phyloP scores from a whole-genome alignment of 1,139 yeast species.

The Diutina catenulata region DNA sequence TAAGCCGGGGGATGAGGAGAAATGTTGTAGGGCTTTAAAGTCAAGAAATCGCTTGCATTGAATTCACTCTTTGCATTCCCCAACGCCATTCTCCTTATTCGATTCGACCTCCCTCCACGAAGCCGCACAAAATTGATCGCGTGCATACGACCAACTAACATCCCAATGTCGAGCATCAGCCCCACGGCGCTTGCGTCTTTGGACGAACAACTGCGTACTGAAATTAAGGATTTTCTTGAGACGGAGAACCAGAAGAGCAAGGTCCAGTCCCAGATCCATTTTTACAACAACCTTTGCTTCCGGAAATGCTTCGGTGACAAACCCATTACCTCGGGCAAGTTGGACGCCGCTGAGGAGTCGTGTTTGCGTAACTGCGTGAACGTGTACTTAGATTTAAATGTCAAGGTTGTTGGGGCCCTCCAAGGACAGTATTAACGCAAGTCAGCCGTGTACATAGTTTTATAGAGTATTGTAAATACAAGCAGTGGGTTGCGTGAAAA shows the following conservation, averaged over 20 bases:
- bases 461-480: neutral
- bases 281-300: slow-evolving; percentile 84
- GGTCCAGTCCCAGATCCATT: slow-evolving; percentile 77
- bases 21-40: too few relatives aligned
- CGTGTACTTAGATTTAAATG: slow-evolving; percentile 79
- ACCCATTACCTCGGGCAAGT: slow-evolving; percentile 37
- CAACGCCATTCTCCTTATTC: too few relatives aligned
- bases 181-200: slow-evolving; percentile 50
- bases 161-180: slow-evolving; percentile 46
- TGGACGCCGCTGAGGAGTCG: slow-evolving; percentile 49
- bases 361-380: slow-evolving; percentile 77
- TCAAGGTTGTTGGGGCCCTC: slow-evolving; percentile 57
- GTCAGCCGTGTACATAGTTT: neutral
- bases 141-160: neutral
- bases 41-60: too few relatives aligned
- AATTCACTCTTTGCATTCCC: too few relatives aligned
- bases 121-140: too few relatives aligned
- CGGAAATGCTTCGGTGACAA: slow-evolving; percentile 59
- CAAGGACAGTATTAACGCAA: slow-evolving; percentile 9
- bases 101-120: too few relatives aligned
- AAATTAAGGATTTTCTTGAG: slow-evolving; percentile 66
- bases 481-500: too few relatives aligned
- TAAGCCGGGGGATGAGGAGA: too few relatives aligned
- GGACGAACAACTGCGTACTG: slow-evolving; percentile 63
- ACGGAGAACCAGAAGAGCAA: slow-evolving; percentile 79